These are phyloP conservation scores for Clarireedia sp. DNA, from an alignment of 2,329 filamentous ascomycete species.

Conservation along the genomic window DNA sequence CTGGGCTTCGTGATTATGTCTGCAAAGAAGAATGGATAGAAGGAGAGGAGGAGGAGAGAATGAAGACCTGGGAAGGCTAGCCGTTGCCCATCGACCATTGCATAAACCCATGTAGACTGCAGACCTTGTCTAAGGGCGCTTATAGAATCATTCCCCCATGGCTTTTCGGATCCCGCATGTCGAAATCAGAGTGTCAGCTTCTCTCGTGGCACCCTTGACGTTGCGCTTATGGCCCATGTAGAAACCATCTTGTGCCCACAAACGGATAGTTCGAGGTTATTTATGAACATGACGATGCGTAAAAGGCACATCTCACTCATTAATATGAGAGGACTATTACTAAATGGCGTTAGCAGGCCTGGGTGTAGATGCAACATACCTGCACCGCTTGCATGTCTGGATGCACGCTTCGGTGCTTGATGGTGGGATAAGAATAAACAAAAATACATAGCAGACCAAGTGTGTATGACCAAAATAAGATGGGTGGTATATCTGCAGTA, in stretches of 20 bases:
- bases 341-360: background rate
- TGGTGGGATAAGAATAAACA: slow-evolving; percentile 7
- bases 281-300: slow-evolving; percentile 10
- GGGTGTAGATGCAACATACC: slow-evolving; percentile 4
- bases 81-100: slow-evolving; percentile 7
- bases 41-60: slow-evolving; percentile 3
- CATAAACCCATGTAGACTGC: slow-evolving; percentile 7
- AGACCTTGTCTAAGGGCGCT: slow-evolving; percentile 12
- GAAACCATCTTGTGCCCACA: background rate
- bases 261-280: slow-evolving; percentile 4
- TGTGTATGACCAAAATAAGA: slow-evolving; percentile 1
- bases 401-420: background rate
- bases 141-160: slow-evolving; percentile 9
- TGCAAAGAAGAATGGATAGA: slow-evolving; percentile 16
- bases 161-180: slow-evolving; percentile 7
- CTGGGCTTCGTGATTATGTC: slow-evolving; percentile 21
- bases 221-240: slow-evolving; percentile 9
- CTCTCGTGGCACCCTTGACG: slow-evolving; percentile 11
- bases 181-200: slow-evolving; percentile 7
- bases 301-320: slow-evolving; percentile 4
- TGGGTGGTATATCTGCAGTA: slow-evolving; percentile 1
- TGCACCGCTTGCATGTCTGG: background rate
- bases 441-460: background rate
- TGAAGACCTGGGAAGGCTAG: slow-evolving; percentile 3
- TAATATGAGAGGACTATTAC: background rate